Evolutionary conservation across 306 rosid species (phyloP).

Genomic region (Acacia crassicarpa): DNA sequence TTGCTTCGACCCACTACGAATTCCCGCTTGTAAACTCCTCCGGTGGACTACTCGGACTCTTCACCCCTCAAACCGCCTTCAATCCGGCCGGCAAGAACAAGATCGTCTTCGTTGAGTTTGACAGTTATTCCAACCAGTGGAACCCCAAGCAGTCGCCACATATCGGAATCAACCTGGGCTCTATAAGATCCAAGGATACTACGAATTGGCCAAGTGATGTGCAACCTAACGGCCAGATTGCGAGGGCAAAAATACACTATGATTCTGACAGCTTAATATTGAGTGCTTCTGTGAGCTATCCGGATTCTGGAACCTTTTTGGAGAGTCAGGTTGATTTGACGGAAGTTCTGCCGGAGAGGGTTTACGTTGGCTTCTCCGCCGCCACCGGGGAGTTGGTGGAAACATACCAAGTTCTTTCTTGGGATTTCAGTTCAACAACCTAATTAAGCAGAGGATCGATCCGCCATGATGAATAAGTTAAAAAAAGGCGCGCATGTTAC

Average conservation of each 20-base stretch:
- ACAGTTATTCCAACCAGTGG: slow-evolving; percentile 31
- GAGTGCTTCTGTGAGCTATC: slow-evolving; percentile 23
- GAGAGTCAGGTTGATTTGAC: slow-evolving; percentile 3
- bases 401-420: slow-evolving; percentile 34
- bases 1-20: not conserved
- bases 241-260: slow-evolving; percentile 30
- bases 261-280: slow-evolving; percentile 8
- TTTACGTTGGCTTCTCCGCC: slow-evolving; percentile 29
- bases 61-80: slow-evolving; percentile 9
- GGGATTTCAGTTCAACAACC: slow-evolving; percentile 21
- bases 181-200: slow-evolving; percentile 23
- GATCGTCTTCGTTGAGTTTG: slow-evolving; percentile 36
- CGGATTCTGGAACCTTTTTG: not conserved
- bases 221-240: slow-evolving; percentile 4
- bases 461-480: no score
- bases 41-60: slow-evolving; percentile 30
- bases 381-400: slow-evolving; percentile 35
- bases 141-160: no score
- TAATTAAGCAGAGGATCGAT: not conserved
- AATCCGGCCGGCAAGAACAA: not conserved
- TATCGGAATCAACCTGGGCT: no score
- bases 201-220: slow-evolving; percentile 17
- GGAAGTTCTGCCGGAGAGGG: slow-evolving; percentile 17
- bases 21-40: not conserved
- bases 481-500: no score